These are phyloP conservation scores for Sesbania bispinosa DNA, from an alignment of 306 rosid species.

Conservation along the genomic window DNA sequence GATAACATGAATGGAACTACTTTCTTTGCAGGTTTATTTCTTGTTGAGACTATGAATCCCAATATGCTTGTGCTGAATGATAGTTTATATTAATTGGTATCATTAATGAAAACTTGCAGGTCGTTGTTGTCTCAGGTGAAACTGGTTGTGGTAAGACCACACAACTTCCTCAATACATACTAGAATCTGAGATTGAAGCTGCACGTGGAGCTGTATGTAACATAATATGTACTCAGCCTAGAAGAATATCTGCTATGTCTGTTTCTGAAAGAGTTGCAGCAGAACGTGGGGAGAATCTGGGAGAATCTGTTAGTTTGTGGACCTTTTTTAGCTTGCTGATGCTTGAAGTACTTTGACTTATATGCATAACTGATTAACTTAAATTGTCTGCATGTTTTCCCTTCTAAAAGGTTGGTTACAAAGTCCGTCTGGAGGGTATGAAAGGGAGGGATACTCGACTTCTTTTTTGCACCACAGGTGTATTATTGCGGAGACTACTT, in stretches of 20 bases:
- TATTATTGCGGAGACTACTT: constrained; percentile 87
- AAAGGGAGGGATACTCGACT: constrained; percentile 93
- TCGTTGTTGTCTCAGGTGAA: constrained; percentile 83
- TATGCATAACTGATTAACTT: constrained; percentile 3
- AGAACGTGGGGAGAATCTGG: constrained; percentile 92
- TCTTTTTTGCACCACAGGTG: constrained; percentile 96
- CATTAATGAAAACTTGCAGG: constrained; percentile 49
- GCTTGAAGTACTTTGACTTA: constrained; percentile 19
- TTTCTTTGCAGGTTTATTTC: constrained; percentile 22
- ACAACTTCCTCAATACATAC: constrained; percentile 93
- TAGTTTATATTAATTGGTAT: constrained; percentile 22
- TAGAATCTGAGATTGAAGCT: constrained; percentile 88
- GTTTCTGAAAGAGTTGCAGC: constrained; percentile 98
- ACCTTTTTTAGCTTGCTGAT: constrained; percentile 21
- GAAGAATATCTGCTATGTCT: constrained; percentile 97
- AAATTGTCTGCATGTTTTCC: constrained; percentile 16
- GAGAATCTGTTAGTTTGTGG: constrained; percentile 85
- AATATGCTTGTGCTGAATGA: constrained; percentile 25
- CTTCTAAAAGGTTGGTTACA: constrained; percentile 78
- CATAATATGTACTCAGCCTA: constrained; percentile 94
- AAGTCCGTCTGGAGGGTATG: constrained; percentile 94
- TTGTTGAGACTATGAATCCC: constrained; percentile 10
- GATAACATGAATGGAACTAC: background rate
- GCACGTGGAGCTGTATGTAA: constrained; percentile 74
- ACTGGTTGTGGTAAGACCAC: constrained; percentile 99